A percentile compares a stretch with the other conserved stretches of the same genome.
Evolutionary conservation across 2,329 filamentous ascomycete genomes (phyloP).

Genomic region (Paraconiothyrium brasiliense): DNA sequence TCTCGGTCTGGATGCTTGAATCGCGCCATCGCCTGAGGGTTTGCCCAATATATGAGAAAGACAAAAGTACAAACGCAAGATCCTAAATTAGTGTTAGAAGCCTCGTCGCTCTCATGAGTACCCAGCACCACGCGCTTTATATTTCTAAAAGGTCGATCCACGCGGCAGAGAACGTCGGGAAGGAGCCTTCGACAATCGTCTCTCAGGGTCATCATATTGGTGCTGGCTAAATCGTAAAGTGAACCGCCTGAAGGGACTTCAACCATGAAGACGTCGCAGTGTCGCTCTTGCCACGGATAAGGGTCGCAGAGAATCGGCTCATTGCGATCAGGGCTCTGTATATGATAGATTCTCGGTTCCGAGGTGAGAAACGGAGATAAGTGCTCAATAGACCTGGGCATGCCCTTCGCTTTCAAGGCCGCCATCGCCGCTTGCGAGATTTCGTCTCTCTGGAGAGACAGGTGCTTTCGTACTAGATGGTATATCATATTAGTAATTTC

Average conservation of each 20-base stretch:
- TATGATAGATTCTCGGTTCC: background rate
- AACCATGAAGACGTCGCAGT: constrained; percentile 1
- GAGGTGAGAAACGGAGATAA: constrained; percentile 2
- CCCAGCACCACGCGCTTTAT: background rate
- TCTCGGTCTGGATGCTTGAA: constrained; percentile 9
- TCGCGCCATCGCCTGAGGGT: constrained; percentile 3
- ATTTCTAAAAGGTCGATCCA: background rate
- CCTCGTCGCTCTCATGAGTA: no score
- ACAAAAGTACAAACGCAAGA: constrained; percentile 2
- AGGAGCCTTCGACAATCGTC: background rate
- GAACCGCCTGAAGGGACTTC: background rate
- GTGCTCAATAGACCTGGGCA: background rate
- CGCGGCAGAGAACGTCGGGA: background rate
- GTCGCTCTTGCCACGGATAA: background rate
- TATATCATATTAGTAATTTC: background rate
- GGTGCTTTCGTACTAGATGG: background rate
- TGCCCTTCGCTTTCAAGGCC: background rate
- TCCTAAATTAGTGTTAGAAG: background rate
- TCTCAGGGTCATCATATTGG: background rate
- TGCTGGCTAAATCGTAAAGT: background rate
- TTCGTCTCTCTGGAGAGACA: background rate
- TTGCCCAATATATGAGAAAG: constrained; percentile 13
- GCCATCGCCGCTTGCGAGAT: background rate
- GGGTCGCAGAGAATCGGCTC: background rate
- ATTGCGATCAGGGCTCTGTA: background rate